These are phyloP conservation scores for Fusarium zealandicum DNA, from an alignment of 2,329 filamentous ascomycete genomes.

Conservation along the genomic window DNA sequence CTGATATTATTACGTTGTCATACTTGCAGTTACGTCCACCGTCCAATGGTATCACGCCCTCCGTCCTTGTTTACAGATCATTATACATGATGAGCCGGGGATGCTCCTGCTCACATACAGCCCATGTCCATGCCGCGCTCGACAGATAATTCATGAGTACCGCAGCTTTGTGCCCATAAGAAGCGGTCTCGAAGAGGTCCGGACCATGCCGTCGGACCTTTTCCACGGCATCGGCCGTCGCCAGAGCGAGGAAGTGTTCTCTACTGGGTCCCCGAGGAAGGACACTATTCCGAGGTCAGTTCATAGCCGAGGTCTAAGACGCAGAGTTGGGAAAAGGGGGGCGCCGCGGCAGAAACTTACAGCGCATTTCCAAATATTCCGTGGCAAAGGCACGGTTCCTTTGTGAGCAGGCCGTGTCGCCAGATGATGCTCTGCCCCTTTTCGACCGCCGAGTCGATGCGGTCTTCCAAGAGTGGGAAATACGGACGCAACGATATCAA, in stretches of 20 bases:
- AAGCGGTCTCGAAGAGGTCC: slow-evolving; percentile 48
- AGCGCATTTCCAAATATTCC: slow-evolving; percentile 71
- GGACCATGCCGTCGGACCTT: slow-evolving; percentile 46
- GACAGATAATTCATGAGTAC: slow-evolving; percentile 47
- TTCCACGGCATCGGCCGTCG: slow-evolving; percentile 63
- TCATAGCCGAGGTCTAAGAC: slow-evolving; percentile 24
- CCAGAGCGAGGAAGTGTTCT: slow-evolving; percentile 66
- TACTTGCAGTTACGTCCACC: neutral
- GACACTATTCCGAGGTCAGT: slow-evolving; percentile 39
- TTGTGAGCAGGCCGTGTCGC: slow-evolving; percentile 66
- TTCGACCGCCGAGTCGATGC: slow-evolving; percentile 60
- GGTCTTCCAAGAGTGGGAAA: slow-evolving; percentile 61
- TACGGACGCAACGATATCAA: slow-evolving; percentile 62
- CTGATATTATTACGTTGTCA: slow-evolving; percentile 16
- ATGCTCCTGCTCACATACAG: slow-evolving; percentile 44
- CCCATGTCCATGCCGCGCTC: slow-evolving; percentile 51
- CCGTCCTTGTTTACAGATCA: slow-evolving; percentile 43
- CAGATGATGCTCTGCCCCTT: slow-evolving; percentile 61
- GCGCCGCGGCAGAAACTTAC: slow-evolving; percentile 50
- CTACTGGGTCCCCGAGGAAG: slow-evolving; percentile 45
- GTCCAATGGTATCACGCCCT: slow-evolving; percentile 5
- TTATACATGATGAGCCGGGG: slow-evolving; percentile 49
- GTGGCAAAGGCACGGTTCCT: slow-evolving; percentile 71
- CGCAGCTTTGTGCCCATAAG: slow-evolving; percentile 45
- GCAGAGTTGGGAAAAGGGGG: slow-evolving; percentile 47